Base-by-base conservation (phyloP, 495 filamentous ascomycete genomes). In the Penicillium parvum region DNA sequence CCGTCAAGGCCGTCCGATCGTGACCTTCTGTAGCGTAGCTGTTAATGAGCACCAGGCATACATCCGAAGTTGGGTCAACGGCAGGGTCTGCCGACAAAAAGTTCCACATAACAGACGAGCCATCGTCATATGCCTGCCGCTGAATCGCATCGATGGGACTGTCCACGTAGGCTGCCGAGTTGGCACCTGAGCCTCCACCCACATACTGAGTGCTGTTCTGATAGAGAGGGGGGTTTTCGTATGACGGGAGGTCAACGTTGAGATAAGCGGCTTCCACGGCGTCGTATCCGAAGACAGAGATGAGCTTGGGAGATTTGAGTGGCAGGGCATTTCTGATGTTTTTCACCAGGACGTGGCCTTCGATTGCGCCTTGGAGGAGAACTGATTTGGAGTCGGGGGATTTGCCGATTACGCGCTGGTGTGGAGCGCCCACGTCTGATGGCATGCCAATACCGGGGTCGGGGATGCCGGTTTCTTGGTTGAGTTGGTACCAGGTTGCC, bases 401-500 rank as follows among this genome's bases (percentile, higher is more conserved):
- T 58, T 51, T 45, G 33, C 74, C 80, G 37, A 82, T 64, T 9
- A 58, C 52, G 4, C 83, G 74, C 7, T 86, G 71, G 41, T 90
- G 86, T 21, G 88, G 83, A 29, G 79, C 73, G 3, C 72, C 83
- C 74, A 77, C 77, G 37, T 77, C 75, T 14, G 73, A 71, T 6
- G 78, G 86, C 41, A 83, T 74, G 37, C 79, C 73, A 15, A 84
- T 68, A 32, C 88, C 85, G 8, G 66, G 56, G 0, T 61, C 41
- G 6, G 75, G 73, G 47, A 68, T 77, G 3, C 35, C 60, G 3
- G 83, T 75, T 49, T 90, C 84, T 60, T 92, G 87, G 4, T 82
- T 79, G 15, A 90, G 63, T 53, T 89, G 83, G 63, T 90, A 94
- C 87, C 87, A 92, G 0, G 87, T 73, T 1, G 89, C 89, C 3